These are phyloP conservation scores for Nitzschia sp. DNA, from an alignment of 108 stramenopile species.

Conservation along the genomic window DNA sequence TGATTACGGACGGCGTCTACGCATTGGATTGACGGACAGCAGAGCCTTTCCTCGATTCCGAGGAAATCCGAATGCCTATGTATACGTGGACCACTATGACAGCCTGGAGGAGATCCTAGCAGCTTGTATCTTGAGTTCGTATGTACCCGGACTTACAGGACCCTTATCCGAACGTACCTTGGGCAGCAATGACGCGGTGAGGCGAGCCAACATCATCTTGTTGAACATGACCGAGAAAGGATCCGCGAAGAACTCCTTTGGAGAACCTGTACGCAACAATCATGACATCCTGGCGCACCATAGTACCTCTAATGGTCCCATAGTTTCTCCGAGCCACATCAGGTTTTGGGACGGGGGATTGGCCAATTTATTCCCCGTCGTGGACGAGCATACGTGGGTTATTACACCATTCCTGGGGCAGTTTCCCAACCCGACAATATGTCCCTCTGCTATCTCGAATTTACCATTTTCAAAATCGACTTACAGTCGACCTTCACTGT, in stretches of 20 bases:
- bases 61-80: conserved; percentile 48
- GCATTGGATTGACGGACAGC: conserved; percentile 67
- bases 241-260: conserved; percentile 46
- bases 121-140: conserved; percentile 58
- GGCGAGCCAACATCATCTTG: conserved; percentile 34
- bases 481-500: background rate
- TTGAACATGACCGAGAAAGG: conserved; percentile 47
- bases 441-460: conserved; percentile 17
- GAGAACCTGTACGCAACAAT: conserved; percentile 12
- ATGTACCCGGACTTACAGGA: conserved; percentile 67
- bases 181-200: conserved; percentile 21
- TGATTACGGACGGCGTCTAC: conserved; percentile 31
- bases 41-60: conserved; percentile 40
- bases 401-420: conserved; percentile 57
- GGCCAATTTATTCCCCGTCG: conserved; percentile 58
- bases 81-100: conserved; percentile 61
- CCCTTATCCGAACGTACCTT: conserved; percentile 34
- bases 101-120: conserved; percentile 57
- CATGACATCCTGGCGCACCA: background rate
- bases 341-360: conserved; percentile 70
- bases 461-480: background rate
- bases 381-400: conserved; percentile 58
- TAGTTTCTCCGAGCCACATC: conserved; percentile 2
- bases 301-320: background rate
- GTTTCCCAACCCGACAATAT: conserved; percentile 53